Evolutionary conservation across 192 early-diverging fungal species (phyloP), one percentile per base, ranked within the genome.

Genomic region (Linnemannia hyalina): DNA sequence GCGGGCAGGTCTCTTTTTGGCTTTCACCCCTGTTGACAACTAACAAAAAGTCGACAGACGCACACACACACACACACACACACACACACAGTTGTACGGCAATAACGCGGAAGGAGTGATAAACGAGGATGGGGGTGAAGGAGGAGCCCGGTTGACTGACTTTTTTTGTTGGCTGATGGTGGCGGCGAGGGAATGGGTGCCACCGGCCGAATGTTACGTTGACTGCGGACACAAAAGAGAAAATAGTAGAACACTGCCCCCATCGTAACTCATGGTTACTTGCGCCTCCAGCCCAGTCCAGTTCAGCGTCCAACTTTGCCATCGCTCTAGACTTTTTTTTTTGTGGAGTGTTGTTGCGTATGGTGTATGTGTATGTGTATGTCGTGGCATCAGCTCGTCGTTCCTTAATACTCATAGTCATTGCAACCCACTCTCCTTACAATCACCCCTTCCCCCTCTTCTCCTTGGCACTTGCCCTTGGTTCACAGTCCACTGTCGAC

Each of bases 231-330:
- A 65, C 55, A 23, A 23, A 23, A 23, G 55, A 60, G 26, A 60
- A 60, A 26, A 60, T 10, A n/a, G 55, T 8, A 60, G n/a, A 26
- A 26, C 32, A 10, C 3, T 15, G 29, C n/a, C 55, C 23, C 7
- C n/a, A 26, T 60, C 55, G 55, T 26, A 26, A 3, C 60, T 35
- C 60, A 13, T 15, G 55, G 55, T 2, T 57, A 29, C 60, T 65
- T 65, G 60, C 60, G 60, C 60, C 60, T 35, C 60, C 60, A 65
- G 55, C n/a, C n/a, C 55, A 57, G 55, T 57, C 55, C 22, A 57
- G n/a, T 29, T 65, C 29, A 35, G 29, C 29, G 9, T 65, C 29
- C 29, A 26, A 29, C 13, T 65, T 65, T 65, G 60, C 60, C 29
- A 65, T 32, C 60, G 60, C 32, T 32, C 32, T 65, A 65, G 55